These are phyloP conservation scores for Solidago caesia DNA, from an alignment of 129 eudicot genomes.

Conservation along the genomic window DNA sequence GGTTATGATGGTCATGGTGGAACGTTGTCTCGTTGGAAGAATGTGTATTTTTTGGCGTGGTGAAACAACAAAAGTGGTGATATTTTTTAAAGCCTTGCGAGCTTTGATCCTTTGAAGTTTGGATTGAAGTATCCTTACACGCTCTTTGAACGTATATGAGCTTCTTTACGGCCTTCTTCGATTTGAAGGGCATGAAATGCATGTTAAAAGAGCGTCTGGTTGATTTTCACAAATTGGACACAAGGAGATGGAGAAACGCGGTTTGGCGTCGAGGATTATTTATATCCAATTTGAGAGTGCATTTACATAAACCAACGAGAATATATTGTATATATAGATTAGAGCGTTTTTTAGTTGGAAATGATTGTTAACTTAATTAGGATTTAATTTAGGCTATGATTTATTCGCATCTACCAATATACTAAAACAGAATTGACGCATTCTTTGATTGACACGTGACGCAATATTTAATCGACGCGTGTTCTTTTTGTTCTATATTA, in stretches of 20 bases:
- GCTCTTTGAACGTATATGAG: slow-evolving; percentile 44
- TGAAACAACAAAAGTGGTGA: slow-evolving; percentile 21
- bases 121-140: slow-evolving; percentile 43
- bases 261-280: no score
- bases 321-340: no score
- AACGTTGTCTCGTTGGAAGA: slow-evolving; percentile 19
- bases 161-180: slow-evolving; percentile 43
- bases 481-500: no score
- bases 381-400: no score
- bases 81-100: slow-evolving; percentile 28
- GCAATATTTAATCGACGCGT: no score
- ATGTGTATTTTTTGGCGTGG: slow-evolving; percentile 1
- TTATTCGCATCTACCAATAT: no score
- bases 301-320: no score
- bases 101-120: slow-evolving; percentile 22
- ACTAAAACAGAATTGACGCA: no score
- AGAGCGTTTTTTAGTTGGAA: no score
- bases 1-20: slow-evolving; percentile 21
- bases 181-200: slow-evolving; percentile 33
- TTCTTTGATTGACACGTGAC: no score
- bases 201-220: background rate
- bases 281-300: no score
- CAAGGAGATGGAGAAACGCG: background rate
- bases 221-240: background rate
- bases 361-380: no score